Evolutionary conservation across 2,329 filamentous ascomycete species (phyloP), one percentile per base, ranked within the genome.

Genomic region (Fusarium multiceps): DNA sequence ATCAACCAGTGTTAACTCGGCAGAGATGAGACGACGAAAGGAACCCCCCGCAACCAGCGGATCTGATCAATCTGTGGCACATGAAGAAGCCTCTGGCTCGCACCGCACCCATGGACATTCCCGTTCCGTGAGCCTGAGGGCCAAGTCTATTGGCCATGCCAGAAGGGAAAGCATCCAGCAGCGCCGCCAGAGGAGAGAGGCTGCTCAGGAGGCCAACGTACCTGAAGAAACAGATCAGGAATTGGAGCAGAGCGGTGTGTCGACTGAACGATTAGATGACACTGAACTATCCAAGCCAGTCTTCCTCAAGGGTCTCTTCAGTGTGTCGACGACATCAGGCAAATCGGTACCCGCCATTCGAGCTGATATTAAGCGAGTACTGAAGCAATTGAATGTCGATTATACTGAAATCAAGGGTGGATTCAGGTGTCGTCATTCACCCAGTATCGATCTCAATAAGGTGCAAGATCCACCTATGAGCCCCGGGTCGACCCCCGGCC

Each of bases 271-370:
- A 25, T 79, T 90, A 12, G 86, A 89, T 66, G 89, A 88, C 72
- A 90, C 92, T 7, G 93, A 97, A 72, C 88, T 95, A 65, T 90
- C 95, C 55, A 98, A 97, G 79, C 96, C 96, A 0, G 96, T 98
- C 5, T 98, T 92, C 79, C 87, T 99, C 60, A 99, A 98, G 80
- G 96, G 96, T 7, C 86, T 99, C 20, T 98, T 99, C 82, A 98
- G 95, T 75, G 96, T 98, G 56, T 97, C 93, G 6, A 99, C 96
- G 0, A 99, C 96, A 9, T 98, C 94, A 61, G 96, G 91, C 76
- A 97, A 97, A 77, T 93, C 95, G 2, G 88, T 98, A 13, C 85
- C 90, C 2, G 89, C 93, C 63, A 99, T 99, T 68, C 90, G 95
- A 41, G 85, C 89, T 9, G 96, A 99, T 77, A 93, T 99, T 73